Evolutionary conservation across 1,284 basidiomycete genomes (phyloP), one percentile per base, ranked within the genome.

Genomic region (Puccinia polysora): DNA sequence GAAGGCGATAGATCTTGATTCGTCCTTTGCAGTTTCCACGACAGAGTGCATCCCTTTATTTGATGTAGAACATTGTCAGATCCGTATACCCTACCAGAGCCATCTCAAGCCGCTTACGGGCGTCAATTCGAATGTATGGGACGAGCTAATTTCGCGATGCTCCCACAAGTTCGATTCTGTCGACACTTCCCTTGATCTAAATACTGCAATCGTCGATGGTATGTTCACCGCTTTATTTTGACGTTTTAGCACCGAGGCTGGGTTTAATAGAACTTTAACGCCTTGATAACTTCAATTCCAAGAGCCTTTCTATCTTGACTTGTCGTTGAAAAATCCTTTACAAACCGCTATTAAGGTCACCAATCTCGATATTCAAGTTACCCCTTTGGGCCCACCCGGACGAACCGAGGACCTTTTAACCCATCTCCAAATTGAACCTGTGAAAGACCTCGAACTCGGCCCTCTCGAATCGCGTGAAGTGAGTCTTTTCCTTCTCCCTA

Each of bases 221-320:
- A 64, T 49, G 62, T 38, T 23, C 1, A 15, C 55, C 15, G 32
- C 55, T 58, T 20, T 6, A 36, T 38, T 18, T 15, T n/a, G 18
- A 36, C 6, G 23, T 12, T n/a, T 12, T 38, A 58, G 34, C 8
- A 7, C 34, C 8, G 4, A 32, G 20, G 30, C n/a, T 3, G 34
- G 10, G 12, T n/a, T 53, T 53, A 2, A 8, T 59, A 25, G 18
- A 20, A 59, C 28, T 6, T 59, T 18, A 2, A 59, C 38, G 25
- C 20, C 20, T 40, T 58, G n/a, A 59, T 52, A 15, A 10, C 36
- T 43, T 59, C 36, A 62, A 62, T 28, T 34, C 49, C 45, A 25
- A 79, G 79, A 10, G 78, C 81, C 60, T 79, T 83, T 43, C 81
- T 83, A 67, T 80, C 87, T 2, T 82, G 85, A 59, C 82, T 87